phyloP scores from a whole-genome alignment of 2,329 filamentous ascomycete species.

The Tolypocladium tropicale region DNA sequence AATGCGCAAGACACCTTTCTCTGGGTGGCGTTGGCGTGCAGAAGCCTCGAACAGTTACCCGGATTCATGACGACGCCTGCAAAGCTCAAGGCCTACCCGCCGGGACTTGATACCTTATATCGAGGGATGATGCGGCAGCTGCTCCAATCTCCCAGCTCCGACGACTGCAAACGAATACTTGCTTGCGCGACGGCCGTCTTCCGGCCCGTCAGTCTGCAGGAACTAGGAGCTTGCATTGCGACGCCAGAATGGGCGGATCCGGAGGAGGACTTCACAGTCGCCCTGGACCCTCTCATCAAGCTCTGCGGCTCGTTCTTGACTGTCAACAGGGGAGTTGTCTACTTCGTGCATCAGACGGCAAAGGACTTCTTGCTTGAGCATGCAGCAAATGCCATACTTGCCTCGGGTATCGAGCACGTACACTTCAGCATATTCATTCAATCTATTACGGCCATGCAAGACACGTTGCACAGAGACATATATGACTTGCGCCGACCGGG shows the following conservation, averaged over 20 bases:
- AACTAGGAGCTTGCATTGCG: not conserved
- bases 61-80: no score
- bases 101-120: conserved; percentile 14
- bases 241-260: not conserved
- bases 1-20: conserved; percentile 17
- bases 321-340: conserved; percentile 12
- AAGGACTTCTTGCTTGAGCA: conserved; percentile 26
- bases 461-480: conserved; percentile 21
- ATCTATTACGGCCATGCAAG: no score
- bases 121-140: not conserved
- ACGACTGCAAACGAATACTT: not conserved
- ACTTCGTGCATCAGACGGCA: conserved; percentile 31
- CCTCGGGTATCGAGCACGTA: conserved; percentile 6
- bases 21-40: conserved; percentile 8
- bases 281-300: not conserved
- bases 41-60: conserved; percentile 2
- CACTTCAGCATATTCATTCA: no score
- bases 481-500: conserved; percentile 15
- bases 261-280: conserved; percentile 6
- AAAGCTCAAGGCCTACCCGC: conserved; percentile 16
- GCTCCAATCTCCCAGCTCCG: not conserved
- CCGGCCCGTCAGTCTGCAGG: not conserved
- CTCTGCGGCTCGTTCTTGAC: conserved; percentile 26
- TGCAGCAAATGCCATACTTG: conserved; percentile 14
- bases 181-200: not conserved